Evolutionary conservation across 129 eudicot genomes (phyloP).

Genomic region (Centrapalus pauciflorus): DNA sequence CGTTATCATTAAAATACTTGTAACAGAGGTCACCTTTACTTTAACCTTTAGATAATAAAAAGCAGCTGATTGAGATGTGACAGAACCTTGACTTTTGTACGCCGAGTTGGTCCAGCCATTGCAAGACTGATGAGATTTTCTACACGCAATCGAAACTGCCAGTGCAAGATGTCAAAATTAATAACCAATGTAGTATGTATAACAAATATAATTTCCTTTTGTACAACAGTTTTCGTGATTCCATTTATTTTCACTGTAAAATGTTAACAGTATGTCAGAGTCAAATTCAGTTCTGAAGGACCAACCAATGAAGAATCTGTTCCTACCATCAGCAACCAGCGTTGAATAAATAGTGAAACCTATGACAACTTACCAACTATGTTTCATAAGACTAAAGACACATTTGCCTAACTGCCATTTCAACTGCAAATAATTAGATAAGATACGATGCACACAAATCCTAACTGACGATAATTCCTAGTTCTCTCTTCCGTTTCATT

Average conservation of each 20-base stretch:
- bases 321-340: not conserved
- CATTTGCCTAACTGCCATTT: not conserved
- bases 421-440: not conserved
- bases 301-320: not conserved
- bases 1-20: not conserved
- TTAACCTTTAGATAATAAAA: slow-evolving; percentile 1
- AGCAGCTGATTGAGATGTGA: not conserved
- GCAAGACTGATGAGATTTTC: slow-evolving; percentile 51
- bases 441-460: not conserved
- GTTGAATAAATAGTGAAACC: not conserved
- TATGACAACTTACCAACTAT: not conserved
- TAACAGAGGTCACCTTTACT: not conserved
- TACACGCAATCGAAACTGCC: slow-evolving; percentile 51
- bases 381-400: not conserved
- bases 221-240: not conserved
- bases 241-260: no score
- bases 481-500: not conserved
- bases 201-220: not conserved
- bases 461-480: not conserved
- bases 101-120: slow-evolving; percentile 51
- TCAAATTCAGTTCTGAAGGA: not conserved
- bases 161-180: slow-evolving; percentile 1
- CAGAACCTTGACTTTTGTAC: slow-evolving; percentile 79
- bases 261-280: not conserved
- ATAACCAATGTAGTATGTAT: not conserved